Conservation (phyloP, 441 rosid genomes). For the Capsella rubella region DNA sequence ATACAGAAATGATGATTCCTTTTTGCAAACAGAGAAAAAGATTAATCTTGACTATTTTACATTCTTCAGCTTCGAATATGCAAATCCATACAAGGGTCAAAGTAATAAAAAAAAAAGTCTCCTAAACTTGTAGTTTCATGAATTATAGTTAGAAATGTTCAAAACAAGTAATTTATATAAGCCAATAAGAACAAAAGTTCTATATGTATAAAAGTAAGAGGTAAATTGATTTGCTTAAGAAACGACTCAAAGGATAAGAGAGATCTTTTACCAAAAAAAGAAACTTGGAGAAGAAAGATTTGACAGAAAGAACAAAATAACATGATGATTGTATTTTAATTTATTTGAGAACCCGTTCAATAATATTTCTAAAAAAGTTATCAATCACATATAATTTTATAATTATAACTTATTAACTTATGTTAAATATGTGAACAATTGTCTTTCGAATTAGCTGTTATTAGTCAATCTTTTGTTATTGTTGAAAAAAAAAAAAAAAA, state of each 20-base stretch:
- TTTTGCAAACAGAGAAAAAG: background rate
- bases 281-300: background rate
- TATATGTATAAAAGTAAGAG: too few relatives aligned
- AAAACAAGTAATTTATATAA: background rate
- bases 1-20: background rate
- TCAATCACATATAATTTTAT: background rate
- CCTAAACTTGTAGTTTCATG: background rate
- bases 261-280: too few relatives aligned
- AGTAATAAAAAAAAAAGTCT: background rate
- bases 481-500: too few relatives aligned
- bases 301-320: slow-evolving; percentile 21
- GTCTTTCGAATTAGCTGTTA: too few relatives aligned
- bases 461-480: too few relatives aligned
- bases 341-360: background rate
- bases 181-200: background rate
- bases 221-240: slow-evolving; percentile 19
- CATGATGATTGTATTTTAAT: slow-evolving; percentile 21
- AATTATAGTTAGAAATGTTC: background rate
- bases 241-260: background rate
- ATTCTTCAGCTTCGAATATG: background rate
- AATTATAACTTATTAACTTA: too few relatives aligned
- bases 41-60: background rate
- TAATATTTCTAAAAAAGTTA: background rate
- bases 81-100: slow-evolving; percentile 6
- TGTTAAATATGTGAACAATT: too few relatives aligned